These are phyloP conservation scores for Apocynum venetum DNA, from an alignment of 257 asterid species.

Conservation along the genomic window DNA sequence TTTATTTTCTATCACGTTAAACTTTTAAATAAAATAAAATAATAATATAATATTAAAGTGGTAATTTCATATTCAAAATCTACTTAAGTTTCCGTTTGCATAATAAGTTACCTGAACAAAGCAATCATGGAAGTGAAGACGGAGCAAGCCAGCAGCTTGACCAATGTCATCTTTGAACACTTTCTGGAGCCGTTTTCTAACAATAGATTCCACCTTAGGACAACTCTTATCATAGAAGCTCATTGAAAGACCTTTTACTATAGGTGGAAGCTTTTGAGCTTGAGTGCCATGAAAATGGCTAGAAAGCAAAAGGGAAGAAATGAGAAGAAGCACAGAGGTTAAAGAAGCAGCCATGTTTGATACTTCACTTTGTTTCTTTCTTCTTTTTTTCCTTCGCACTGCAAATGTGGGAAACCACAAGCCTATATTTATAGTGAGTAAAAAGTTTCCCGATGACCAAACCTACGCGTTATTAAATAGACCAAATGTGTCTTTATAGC, in stretches of 20 bases:
- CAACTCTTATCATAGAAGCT: constrained; percentile 39
- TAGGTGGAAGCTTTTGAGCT: constrained; percentile 31
- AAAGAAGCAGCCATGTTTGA: constrained; percentile 12
- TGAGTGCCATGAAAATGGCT: constrained; percentile 16
- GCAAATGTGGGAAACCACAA: neutral
- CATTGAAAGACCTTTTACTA: constrained; percentile 53
- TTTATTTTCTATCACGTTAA: too few relatives aligned
- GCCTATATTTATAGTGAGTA: neutral
- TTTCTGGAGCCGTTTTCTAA: constrained; percentile 35
- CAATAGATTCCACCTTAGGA: constrained; percentile 43
- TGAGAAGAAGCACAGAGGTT: constrained; percentile 14
- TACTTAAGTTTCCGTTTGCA: too few relatives aligned
- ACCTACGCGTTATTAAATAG: neutral
- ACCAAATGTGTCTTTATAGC: neutral
- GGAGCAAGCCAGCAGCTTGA: constrained; percentile 79
- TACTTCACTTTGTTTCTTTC: neutral
- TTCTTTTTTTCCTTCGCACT: neutral
- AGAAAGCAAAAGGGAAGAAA: constrained; percentile 19
- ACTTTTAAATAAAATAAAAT: too few relatives aligned
- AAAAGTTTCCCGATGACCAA: neutral
- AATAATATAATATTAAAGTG: too few relatives aligned
- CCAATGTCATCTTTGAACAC: constrained; percentile 47
- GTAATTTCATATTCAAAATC: too few relatives aligned
- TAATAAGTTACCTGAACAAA: constrained; percentile 39
- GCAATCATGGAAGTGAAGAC: constrained; percentile 73